These are phyloP conservation scores for Plasmodium yoelii DNA, from an alignment of 169 alveolate species.

Conservation along the genomic window DNA sequence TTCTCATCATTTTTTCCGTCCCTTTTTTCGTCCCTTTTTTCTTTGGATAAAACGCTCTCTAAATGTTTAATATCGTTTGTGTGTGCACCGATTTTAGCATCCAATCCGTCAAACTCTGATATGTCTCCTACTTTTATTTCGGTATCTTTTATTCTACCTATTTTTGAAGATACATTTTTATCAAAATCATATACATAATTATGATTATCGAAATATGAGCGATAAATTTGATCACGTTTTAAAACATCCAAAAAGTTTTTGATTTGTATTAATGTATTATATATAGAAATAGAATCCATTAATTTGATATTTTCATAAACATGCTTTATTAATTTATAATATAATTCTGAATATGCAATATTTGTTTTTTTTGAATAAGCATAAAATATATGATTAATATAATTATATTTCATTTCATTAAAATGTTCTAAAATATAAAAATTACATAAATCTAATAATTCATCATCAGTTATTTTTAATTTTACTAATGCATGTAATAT, in stretches of 20 bases:
- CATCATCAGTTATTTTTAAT: conserved; percentile 47
- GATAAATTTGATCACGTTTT: neutral
- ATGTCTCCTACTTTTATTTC: neutral
- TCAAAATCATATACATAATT: neutral
- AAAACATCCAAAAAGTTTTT: conserved; percentile 8
- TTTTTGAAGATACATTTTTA: neutral
- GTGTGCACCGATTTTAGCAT: neutral
- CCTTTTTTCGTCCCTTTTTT: no score
- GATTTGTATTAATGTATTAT: conserved; percentile 46
- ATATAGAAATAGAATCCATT: conserved; percentile 72
- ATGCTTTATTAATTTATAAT: conserved; percentile 15
- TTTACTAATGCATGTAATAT: conserved; percentile 42
- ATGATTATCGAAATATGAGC: neutral
- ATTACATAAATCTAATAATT: conserved; percentile 14
- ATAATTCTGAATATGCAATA: conserved; percentile 2
- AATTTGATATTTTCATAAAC: conserved; percentile 26
- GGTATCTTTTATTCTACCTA: neutral
- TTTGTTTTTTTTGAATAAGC: conserved; percentile 31
- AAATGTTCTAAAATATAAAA: conserved; percentile 31
- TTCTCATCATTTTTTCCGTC: neutral
- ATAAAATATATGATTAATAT: conserved; percentile 50
- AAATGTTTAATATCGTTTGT: neutral
- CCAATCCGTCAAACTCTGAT: no score
- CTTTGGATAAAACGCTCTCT: neutral
- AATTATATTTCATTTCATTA: conserved; percentile 22